Percentiles rank a stretch among this genome's conserved stretches.
Conservation (phyloP, 225 moss, liverwort and hornwort genomes). For the Pseudoscleropodium purum region DNA sequence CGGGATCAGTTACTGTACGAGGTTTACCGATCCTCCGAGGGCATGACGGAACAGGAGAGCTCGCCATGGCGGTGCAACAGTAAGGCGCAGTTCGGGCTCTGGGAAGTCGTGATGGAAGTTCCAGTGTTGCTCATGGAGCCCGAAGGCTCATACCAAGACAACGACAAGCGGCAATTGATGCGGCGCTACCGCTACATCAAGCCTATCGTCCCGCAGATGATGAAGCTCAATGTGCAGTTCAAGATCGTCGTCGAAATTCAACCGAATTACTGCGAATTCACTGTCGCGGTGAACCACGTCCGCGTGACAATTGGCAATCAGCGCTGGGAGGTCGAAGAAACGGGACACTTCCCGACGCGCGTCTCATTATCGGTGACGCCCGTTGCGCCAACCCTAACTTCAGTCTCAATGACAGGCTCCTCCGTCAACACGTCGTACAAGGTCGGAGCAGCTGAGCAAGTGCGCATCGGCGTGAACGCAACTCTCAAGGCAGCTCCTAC, state of each 20-base stretch:
- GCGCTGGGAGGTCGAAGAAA: conserved; percentile 15
- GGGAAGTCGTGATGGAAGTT: conserved; percentile 32
- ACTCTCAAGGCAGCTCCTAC: conserved; percentile 15
- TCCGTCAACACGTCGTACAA: conserved; percentile 17
- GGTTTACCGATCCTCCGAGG: neutral
- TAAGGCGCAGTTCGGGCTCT: conserved; percentile 19
- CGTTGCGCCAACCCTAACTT: neutral
- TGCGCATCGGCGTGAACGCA: conserved; percentile 7
- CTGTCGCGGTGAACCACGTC: conserved; percentile 18
- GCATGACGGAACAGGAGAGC: neutral
- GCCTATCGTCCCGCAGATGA: conserved; percentile 15
- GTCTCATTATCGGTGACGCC: conserved; percentile 15
- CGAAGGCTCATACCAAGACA: conserved; percentile 24
- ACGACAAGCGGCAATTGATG: neutral
- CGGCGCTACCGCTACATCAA: conserved; percentile 25
- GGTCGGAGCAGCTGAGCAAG: conserved; percentile 20
- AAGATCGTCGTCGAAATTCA: conserved; percentile 12
- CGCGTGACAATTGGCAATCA: conserved; percentile 19
- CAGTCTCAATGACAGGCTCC: conserved; percentile 34
- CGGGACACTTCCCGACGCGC: conserved; percentile 33
- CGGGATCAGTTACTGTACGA: conserved; percentile 15
- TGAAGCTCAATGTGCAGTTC: conserved; percentile 35
- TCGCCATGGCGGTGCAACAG: conserved; percentile 1
- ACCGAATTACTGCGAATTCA: conserved; percentile 23
- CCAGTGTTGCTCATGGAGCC: conserved; percentile 19